phyloP scores from a whole-genome alignment of 176 grass and related monocot species.

The Musa acuminata region DNA sequence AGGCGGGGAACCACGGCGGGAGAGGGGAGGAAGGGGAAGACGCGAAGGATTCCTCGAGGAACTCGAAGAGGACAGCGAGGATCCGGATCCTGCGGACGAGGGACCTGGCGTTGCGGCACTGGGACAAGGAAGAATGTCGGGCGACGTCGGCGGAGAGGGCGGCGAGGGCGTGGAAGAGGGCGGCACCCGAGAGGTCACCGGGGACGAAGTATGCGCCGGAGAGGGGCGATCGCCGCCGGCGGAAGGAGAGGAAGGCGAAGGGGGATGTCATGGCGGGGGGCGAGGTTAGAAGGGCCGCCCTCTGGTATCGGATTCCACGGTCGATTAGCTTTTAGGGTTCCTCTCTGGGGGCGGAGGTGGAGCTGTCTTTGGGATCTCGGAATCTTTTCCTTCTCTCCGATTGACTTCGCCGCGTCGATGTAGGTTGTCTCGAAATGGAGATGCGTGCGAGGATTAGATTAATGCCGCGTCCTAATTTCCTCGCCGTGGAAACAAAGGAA shows the following conservation, averaged over 20 bases:
- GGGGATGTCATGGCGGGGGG: constrained; percentile 27
- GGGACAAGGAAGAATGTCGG: constrained; percentile 20
- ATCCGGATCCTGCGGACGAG: constrained; percentile 32
- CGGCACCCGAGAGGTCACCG: constrained; percentile 25
- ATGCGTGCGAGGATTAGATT: not conserved
- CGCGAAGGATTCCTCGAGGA: not conserved
- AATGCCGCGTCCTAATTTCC: not conserved
- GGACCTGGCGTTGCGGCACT: constrained; percentile 31
- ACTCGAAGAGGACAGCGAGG: constrained; percentile 46
- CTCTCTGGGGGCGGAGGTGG: not conserved
- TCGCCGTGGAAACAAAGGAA: not conserved
- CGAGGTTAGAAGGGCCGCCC: not conserved
- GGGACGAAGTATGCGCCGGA: constrained; percentile 66
- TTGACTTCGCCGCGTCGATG: too few relatives aligned
- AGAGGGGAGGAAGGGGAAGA: constrained; percentile 18
- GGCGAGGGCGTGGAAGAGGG: constrained; percentile 49
- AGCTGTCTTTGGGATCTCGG: too few relatives aligned
- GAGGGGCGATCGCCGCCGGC: constrained; percentile 42
- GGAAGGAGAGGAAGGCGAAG: constrained; percentile 58
- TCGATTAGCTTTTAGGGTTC: not conserved
- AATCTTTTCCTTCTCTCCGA: not conserved
- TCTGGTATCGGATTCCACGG: not conserved
- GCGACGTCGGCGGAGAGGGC: constrained; percentile 23
- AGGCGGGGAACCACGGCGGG: constrained; percentile 25
- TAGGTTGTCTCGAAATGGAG: not conserved